Base-by-base conservation (phyloP, 169 alveolate species). In the Eimeria sp. region DNA sequence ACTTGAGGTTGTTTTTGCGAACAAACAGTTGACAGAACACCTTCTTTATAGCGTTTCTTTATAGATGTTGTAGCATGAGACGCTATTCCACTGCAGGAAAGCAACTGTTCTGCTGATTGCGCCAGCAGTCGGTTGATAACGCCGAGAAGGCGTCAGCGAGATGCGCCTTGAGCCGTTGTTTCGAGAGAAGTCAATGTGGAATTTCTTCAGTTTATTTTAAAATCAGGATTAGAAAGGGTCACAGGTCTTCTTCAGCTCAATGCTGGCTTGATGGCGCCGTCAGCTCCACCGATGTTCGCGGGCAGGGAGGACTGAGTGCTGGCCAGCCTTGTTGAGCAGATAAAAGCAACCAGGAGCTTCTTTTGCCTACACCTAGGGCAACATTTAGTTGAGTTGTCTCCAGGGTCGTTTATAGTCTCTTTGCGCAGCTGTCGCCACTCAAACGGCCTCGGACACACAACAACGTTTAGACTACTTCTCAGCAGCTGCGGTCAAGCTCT, bases 61-160 rank as follows among this genome's bases (percentile, higher is more conserved):
- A n/a, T 3, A 71, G 54, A 1, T 33, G 0, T 71, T 71, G 54
- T 37, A 71, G 80, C 80, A 71, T 71, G 49, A 33, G 80, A 71
- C 80, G 33, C 33, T 71, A 1, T 14, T 71, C 80, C 54, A 37
- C 37, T 54, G 13, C 9, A 13, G 8, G 80, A 11, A 71, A 0
- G 49, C 80, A 54, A 71, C 54, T 33, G 54, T 71, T 16, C 80
- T 71, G 80, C 80, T 71, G 80, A 71, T 54, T 71, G 80, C 80
- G 37, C 52, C 80, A 37, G 54, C 54, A 71, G 80, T 71, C 80
- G 2, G 80, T 71, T 30, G 80, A 54, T 66, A 10, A 71, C 80
- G 54, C 54, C 54, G 54, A 33, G 49, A 71, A 30, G 80, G 49
- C 25, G 54, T 33, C 27, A 71, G 80, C 80, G 80, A 37, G n/a